Evolutionary conservation across 2,329 filamentous ascomycete genomes (phyloP).

Genomic region (Venturiaceae sp.): DNA sequence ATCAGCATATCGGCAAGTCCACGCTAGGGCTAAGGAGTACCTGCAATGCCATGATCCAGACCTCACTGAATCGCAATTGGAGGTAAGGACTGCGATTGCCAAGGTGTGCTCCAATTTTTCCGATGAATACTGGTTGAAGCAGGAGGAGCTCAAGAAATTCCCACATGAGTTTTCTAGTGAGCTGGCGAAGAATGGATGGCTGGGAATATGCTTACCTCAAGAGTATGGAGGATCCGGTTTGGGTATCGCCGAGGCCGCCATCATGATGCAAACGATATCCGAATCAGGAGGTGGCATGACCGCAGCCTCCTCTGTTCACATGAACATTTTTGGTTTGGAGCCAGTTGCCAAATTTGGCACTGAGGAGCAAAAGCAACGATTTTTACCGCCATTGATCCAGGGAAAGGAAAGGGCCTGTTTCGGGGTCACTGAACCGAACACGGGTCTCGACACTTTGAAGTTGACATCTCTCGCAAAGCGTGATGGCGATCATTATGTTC

Average conservation of each 20-base stretch:
- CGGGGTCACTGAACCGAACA: slow-evolving; percentile 33
- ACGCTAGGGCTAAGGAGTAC: background rate
- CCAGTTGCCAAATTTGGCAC: slow-evolving; percentile 35
- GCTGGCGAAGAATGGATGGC: slow-evolving; percentile 32
- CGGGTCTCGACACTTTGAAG: slow-evolving; percentile 32
- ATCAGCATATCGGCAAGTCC: no score
- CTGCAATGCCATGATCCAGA: slow-evolving; percentile 19
- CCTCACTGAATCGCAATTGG: slow-evolving; percentile 29
- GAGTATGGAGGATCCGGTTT: slow-evolving; percentile 32
- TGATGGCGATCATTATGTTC: slow-evolving; percentile 24
- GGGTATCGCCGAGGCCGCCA: slow-evolving; percentile 30
- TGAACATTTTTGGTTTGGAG: slow-evolving; percentile 38
- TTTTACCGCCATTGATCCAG: slow-evolving; percentile 28
- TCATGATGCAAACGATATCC: slow-evolving; percentile 40
- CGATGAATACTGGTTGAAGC: slow-evolving; percentile 32
- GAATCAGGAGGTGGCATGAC: slow-evolving; percentile 34
- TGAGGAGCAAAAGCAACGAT: slow-evolving; percentile 30
- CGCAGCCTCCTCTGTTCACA: slow-evolving; percentile 33
- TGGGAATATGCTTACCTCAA: slow-evolving; percentile 35
- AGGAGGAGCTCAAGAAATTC: slow-evolving; percentile 27
- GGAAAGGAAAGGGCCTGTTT: slow-evolving; percentile 33
- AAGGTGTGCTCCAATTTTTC: slow-evolving; percentile 33
- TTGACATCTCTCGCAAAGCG: slow-evolving; percentile 25
- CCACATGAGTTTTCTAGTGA: slow-evolving; percentile 30
- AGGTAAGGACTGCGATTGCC: slow-evolving; percentile 32